These are phyloP conservation scores for Trichoderma breve DNA, from an alignment of 2,329 filamentous ascomycete genomes.

Conservation along the genomic window DNA sequence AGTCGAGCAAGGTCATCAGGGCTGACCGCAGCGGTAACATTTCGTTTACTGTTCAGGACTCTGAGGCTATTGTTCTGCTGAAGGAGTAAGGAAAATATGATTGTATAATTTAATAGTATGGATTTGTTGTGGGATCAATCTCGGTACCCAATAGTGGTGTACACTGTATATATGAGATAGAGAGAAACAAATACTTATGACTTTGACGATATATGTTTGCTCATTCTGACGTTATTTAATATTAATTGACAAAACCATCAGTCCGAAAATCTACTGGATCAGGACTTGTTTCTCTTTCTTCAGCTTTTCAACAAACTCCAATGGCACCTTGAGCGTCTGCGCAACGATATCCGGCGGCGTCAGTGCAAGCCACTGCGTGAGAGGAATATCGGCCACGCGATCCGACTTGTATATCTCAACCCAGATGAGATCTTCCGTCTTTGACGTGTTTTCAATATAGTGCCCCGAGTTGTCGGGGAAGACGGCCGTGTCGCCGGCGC, in stretches of 20 bases:
- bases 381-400: slow-evolving; percentile 62
- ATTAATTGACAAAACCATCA: background rate
- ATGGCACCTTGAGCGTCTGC: slow-evolving; percentile 56
- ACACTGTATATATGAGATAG: background rate
- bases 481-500: slow-evolving; percentile 64
- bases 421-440: slow-evolving; percentile 63
- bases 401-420: slow-evolving; percentile 70
- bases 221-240: accelerated
- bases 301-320: slow-evolving; percentile 54
- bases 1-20: slow-evolving; percentile 15
- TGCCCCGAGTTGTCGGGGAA: slow-evolving; percentile 67
- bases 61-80: slow-evolving; percentile 25
- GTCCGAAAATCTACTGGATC: slow-evolving; percentile 19
- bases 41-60: slow-evolving; percentile 22
- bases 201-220: background rate
- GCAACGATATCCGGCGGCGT: slow-evolving; percentile 63
- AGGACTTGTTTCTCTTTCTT: slow-evolving; percentile 65
- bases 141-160: background rate
- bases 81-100: background rate
- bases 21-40: slow-evolving; percentile 20
- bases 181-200: background rate
- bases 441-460: slow-evolving; percentile 67
- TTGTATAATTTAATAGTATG: background rate
- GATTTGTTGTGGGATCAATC: background rate
- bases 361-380: slow-evolving; percentile 68